Evolutionary conservation across 2,329 filamentous ascomycete species (phyloP).

Genomic region (Annulohypoxylon truncatum): DNA sequence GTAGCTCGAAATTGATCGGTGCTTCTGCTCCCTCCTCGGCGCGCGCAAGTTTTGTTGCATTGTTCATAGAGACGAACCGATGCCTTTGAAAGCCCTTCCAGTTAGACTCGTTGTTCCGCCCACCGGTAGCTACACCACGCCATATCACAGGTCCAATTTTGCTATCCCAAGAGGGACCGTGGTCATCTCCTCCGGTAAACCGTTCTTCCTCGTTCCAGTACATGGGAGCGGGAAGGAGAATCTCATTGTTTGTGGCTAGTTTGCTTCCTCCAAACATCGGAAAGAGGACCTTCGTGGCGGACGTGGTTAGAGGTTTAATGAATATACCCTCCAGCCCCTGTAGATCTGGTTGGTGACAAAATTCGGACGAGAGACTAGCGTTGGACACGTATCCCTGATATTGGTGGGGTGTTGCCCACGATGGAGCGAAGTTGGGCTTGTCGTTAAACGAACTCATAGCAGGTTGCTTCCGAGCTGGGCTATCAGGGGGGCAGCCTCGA

Average conservation of each 20-base stretch:
- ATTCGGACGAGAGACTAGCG: constrained; percentile 68
- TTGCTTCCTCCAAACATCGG: constrained; percentile 78
- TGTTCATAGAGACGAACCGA: constrained; percentile 79
- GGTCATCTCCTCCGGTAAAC: constrained; percentile 67
- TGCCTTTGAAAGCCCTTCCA: constrained; percentile 82
- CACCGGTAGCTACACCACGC: constrained; percentile 76
- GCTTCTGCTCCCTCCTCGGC: constrained; percentile 59
- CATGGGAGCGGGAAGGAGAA: constrained; percentile 75
- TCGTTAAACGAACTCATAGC: constrained; percentile 58
- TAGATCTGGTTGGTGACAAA: constrained; percentile 74
- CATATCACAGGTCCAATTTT: constrained; percentile 68
- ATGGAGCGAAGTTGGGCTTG: constrained; percentile 59
- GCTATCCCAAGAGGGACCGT: constrained; percentile 66
- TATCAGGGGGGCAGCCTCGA: constrained; percentile 71
- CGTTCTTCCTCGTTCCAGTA: constrained; percentile 73
- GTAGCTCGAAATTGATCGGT: constrained; percentile 66
- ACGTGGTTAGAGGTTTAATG: constrained; percentile 68
- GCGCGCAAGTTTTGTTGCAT: constrained; percentile 66
- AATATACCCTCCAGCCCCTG: constrained; percentile 73
- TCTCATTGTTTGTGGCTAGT: constrained; percentile 75
- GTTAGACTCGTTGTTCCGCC: constrained; percentile 67
- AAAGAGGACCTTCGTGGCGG: constrained; percentile 67
- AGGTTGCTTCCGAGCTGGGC: constrained; percentile 64
- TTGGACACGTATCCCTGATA: constrained; percentile 71
- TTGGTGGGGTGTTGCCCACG: constrained; percentile 61